Base-by-base conservation (phyloP, 2,329 filamentous ascomycete species). In the Emericellopsis atlantica region DNA sequence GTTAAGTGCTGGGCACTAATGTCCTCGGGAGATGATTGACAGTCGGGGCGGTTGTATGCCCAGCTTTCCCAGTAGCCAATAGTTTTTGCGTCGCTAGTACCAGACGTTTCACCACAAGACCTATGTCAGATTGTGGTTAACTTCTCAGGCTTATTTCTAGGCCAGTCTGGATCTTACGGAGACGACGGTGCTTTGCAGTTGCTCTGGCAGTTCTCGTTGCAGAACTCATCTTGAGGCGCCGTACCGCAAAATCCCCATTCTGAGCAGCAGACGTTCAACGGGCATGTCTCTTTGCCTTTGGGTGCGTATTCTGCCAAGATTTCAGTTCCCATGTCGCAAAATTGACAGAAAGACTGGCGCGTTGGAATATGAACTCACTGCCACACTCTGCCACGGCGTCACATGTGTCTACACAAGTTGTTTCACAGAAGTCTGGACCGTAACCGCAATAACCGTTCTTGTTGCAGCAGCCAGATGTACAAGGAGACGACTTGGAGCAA, bases 221-320 rank as follows among this genome's bases (percentile, higher is more conserved):
- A 49, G 43, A 59, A 59, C 7, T 52, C 54, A n/a, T n/a, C n/a
- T n/a, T n/a, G n/a, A 2, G 40, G 29, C 3, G 53, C 54, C 4
- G 44, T 54, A 21, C 54, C 56, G 32, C 59, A 64, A 37, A 58
- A 62, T 4, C 60, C 56, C 22, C 43, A 56, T 15, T 55, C 41
- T 15, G 45, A 51, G 35, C 60, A 63, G 48, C 61, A 64, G 1
- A 63, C 59, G 12, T 62, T 59, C 0, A 62, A 47, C 1, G 58
- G 59, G 37, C 59, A 62, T 5, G 47, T 50, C 11, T 40, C 22
- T 10, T 26, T 26, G 10, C 10, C 24, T 10, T 26, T 6, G 10
- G 10, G 24, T 10, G 24, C 24, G 24, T 26, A 26, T 10, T 26
- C 24, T 26, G 10, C 24, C 6, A 26, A 6, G 24, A 10, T 26